A percentile compares a stretch with the other conserved stretches of the same genome.
Conservation (phyloP, 192 early-diverging fungal genomes). For the Rhizoclosmatium globosum region DNA sequence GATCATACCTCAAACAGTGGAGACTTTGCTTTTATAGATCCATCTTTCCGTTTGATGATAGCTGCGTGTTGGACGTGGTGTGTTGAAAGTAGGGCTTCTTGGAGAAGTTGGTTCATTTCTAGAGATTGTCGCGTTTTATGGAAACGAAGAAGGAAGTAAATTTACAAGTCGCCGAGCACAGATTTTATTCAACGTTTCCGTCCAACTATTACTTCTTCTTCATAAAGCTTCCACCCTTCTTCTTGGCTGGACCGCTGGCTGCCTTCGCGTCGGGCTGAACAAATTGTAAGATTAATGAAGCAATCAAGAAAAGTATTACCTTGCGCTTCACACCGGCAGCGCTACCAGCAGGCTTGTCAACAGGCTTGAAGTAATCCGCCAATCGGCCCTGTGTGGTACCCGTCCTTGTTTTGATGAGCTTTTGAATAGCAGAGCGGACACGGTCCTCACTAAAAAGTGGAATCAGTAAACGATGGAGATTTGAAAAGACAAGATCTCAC, state of each 20-base stretch:
- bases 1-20: slow-evolving; percentile 45
- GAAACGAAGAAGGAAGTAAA: too few species aligned
- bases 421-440: slow-evolving; percentile 80
- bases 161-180: not conserved
- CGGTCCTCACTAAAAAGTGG: slow-evolving; percentile 77
- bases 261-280: slow-evolving; percentile 12
- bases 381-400: slow-evolving; percentile 90
- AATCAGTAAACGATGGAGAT: slow-evolving; percentile 32
- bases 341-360: slow-evolving; percentile 51
- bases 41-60: slow-evolving; percentile 61
- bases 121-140: not conserved
- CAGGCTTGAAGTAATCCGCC: slow-evolving; percentile 87
- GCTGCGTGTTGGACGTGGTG: slow-evolving; percentile 58
- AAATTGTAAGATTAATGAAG: not conserved
- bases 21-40: slow-evolving; percentile 61
- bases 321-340: slow-evolving; percentile 44
- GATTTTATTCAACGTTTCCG: not conserved
- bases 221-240: slow-evolving; percentile 26
- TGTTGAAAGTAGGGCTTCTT: slow-evolving; percentile 60
- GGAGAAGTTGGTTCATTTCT: slow-evolving; percentile 57
- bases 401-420: slow-evolving; percentile 78
- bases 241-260: slow-evolving; percentile 8
- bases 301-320: slow-evolving; percentile 25
- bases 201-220: slow-evolving; percentile 13
- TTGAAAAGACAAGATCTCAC: slow-evolving; percentile 47